phyloP scores from a whole-genome alignment of 352 stramenopile species.

The Globisporangium nunn region DNA sequence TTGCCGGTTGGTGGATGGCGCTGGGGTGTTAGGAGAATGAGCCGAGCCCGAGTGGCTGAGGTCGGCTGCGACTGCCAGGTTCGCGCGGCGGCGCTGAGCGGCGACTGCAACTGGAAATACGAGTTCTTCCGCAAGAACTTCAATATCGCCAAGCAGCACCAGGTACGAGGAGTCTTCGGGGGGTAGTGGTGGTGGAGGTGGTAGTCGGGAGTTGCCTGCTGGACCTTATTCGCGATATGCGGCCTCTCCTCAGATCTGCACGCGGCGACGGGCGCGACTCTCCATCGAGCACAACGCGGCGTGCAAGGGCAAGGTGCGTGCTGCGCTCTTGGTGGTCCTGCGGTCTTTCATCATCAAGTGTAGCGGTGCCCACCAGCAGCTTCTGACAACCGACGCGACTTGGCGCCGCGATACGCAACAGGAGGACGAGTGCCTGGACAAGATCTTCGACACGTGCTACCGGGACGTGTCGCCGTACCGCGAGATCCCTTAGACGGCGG shows the following conservation, averaged over 20 bases:
- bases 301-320: conserved; percentile 67
- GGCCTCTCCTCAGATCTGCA: conserved; percentile 53
- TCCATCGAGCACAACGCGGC: conserved; percentile 67
- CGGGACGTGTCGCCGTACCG: conserved; percentile 74
- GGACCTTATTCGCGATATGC: background rate
- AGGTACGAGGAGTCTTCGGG: conserved; percentile 26
- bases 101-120: conserved; percentile 89
- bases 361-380: background rate
- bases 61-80: conserved; percentile 20
- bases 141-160: conserved; percentile 85
- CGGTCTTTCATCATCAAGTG: background rate
- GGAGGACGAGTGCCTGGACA: conserved; percentile 82
- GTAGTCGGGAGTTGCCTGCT: background rate
- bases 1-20: background rate
- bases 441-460: conserved; percentile 83
- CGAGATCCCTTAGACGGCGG: conserved; percentile 57
- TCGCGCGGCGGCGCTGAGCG: conserved; percentile 70
- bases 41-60: background rate
- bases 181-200: no score
- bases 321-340: background rate
- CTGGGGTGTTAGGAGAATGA: conserved; percentile 1
- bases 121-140: conserved; percentile 91
- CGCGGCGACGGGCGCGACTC: conserved; percentile 82
- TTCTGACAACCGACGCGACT: background rate
- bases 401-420: conserved; percentile 7